Evolutionary conservation across 768 basidiomycete species (phyloP), one percentile per base, ranked within the genome.

Genomic region (Leucocoprinus leucothites): DNA sequence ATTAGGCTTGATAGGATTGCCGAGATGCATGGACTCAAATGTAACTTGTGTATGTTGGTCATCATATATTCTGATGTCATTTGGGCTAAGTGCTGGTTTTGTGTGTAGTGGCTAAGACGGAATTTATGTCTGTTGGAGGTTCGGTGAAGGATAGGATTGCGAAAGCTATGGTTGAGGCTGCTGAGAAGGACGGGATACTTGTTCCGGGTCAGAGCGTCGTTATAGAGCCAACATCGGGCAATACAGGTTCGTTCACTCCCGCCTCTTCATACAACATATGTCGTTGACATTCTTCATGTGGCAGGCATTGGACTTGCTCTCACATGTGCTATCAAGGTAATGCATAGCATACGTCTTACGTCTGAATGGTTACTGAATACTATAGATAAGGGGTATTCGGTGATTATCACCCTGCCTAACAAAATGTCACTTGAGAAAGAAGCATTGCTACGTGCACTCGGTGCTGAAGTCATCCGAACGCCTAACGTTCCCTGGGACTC

Each of bases 391-490:
- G 91, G 90, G 74, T 93, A 93, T 82, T 83, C 89, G 36, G 86
- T 91, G 58, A 89, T 94, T 65, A 93, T 93, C 70, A 88, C 87
- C 60, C 74, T 97, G 70, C 95, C 95, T 35, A 86, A 93, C 67
- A 98, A 98, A 76, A 98, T 98, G 96, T 94, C 91, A 16, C 55
- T 61, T 24, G 96, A 99, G 73, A 99, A 99, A 70, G 94, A 94
- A 72, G 91, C 91, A 1, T 81, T 91, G 21, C 78, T 99, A 25
- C 86, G 91, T 38, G 93, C 94, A 0, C 80, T 98, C 9, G 96
- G 97, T 3, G 97, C 97, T 2, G 89, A 94, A 67, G 94, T 99
- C 50, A 78, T 98, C 52, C 89, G 97, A 48, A 98, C 97, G 3
- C 96, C 96, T 3, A 93, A 88, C 52, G 93, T 90, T 1, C 82